Evolutionary conservation across 306 rosid species (phyloP).

Genomic region (Rosa rugosa): DNA sequence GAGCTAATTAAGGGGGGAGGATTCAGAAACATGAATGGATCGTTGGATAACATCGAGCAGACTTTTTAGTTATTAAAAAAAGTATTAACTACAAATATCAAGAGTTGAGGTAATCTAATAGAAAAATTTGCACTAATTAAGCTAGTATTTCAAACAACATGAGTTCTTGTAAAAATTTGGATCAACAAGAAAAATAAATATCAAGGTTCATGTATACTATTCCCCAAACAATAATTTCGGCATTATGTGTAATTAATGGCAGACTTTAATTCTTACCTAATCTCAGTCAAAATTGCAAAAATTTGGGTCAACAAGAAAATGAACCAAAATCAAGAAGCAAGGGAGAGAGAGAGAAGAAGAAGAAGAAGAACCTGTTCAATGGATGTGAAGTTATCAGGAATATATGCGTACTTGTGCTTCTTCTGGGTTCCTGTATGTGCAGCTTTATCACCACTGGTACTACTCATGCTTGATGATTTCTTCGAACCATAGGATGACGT

Average conservation of each 20-base stretch:
- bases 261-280: not conserved
- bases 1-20: not conserved
- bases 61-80: too few species aligned
- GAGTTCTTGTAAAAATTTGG: not conserved
- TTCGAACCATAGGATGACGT: not conserved
- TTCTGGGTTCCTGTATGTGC: constrained; percentile 23
- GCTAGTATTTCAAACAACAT: not conserved
- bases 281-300: not conserved
- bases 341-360: not conserved
- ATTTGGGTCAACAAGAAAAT: not conserved
- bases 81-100: too few species aligned
- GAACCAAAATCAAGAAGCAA: not conserved
- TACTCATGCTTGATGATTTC: not conserved
- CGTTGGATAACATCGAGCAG: too few species aligned
- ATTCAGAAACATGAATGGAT: too few species aligned
- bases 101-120: too few species aligned
- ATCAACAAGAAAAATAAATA: not conserved
- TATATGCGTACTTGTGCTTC: constrained; percentile 58
- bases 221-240: too few species aligned
- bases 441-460: not conserved
- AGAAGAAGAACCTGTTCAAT: constrained; percentile 52
- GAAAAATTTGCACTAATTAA: not conserved
- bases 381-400: constrained; percentile 57
- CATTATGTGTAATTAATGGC: not conserved
- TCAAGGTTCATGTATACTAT: not conserved